phyloP scores from a whole-genome alignment of 371 early-diverging fungal species.

The Syncephalastrum contaminatum region DNA sequence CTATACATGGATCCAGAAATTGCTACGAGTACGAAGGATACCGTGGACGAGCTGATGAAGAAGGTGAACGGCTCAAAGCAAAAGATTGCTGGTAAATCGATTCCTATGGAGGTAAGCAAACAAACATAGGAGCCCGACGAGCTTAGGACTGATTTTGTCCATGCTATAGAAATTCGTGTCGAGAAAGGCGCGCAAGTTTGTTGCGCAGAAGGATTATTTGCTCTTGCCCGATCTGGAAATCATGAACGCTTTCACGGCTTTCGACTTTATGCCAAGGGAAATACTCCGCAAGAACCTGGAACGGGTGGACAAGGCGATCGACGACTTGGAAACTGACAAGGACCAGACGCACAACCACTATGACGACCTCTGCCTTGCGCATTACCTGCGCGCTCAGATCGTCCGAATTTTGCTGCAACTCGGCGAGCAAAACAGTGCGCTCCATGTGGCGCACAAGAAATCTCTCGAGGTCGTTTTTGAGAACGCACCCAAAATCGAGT shows the following conservation, averaged over 20 bases:
- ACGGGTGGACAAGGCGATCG: slow-evolving; percentile 48
- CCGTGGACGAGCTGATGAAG: slow-evolving; percentile 45
- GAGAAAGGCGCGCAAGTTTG: slow-evolving; percentile 71
- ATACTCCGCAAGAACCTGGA: slow-evolving; percentile 39
- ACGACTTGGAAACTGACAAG: slow-evolving; percentile 25
- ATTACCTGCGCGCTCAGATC: slow-evolving; percentile 49
- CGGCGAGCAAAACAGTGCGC: slow-evolving; percentile 4
- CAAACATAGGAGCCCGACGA: background rate
- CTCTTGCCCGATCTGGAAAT: slow-evolving; percentile 71
- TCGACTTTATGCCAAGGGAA: slow-evolving; percentile 56
- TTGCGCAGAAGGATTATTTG: slow-evolving; percentile 55
- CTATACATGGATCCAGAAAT: slow-evolving; percentile 35
- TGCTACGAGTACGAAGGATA: slow-evolving; percentile 11
- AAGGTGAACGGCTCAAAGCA: slow-evolving; percentile 57
- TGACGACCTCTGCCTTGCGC: slow-evolving; percentile 69
- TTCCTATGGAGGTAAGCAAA: slow-evolving; percentile 65
- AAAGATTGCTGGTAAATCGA: slow-evolving; percentile 76
- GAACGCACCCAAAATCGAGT: slow-evolving; percentile 21
- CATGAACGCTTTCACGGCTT: slow-evolving; percentile 58
- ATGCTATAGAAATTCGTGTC: slow-evolving; percentile 65
- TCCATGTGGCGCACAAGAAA: slow-evolving; percentile 13
- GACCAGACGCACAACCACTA: slow-evolving; percentile 29
- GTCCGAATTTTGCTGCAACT: slow-evolving; percentile 19
- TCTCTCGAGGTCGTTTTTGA: slow-evolving; percentile 22
- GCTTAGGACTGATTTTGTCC: background rate